Evolutionary conservation across 441 rosid species (phyloP), one percentile per base, ranked within the genome.

Genomic region (Erodium moschatum): DNA sequence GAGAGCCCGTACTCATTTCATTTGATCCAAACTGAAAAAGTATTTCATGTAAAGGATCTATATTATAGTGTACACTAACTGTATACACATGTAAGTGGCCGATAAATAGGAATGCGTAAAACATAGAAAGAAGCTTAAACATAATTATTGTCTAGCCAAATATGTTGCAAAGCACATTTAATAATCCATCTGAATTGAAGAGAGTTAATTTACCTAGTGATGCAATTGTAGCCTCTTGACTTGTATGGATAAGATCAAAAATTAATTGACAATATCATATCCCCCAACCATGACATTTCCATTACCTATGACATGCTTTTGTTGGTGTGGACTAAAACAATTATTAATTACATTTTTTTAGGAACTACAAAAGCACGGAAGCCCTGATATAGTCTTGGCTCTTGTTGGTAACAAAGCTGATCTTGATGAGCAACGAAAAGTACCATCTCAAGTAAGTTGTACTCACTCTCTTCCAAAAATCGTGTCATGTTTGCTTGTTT

Each of bases 381-480:
- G 89, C 83, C 89, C 97, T 70, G 89, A 89, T 72, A 93, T 93
- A 79, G 95, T 93, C 62, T 82, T 91, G 97, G 95, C 97, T 75
- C 83, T 93, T 78, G 98, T 93, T 68, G 98, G 97, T 73, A 93
- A 93, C 86, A 93, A 93, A 82, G 98, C 97, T 50, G 98, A 93
- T 79, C 92, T 91, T 79, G 85, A 82, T 65, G 97, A 88, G 73
- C 88, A 79, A 54, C 83, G 98, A 71, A 95, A 91, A 87, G 98
- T 93, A 50, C 66, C 82, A 38, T 75, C 77, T 10, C 85, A 91
- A 76, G 97, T 91, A 80, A 82, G 89, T 77, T 48, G 68, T 18
- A 56, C 56, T 50, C 27, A 0, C 42, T 35, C 42, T 35, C 42
- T 35, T 7, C 42, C 42, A 35, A 35, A 35, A 35, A 4, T 1